Conservation (phyloP, 192 early-diverging fungal genomes). For the Coemansia sp. region DNA sequence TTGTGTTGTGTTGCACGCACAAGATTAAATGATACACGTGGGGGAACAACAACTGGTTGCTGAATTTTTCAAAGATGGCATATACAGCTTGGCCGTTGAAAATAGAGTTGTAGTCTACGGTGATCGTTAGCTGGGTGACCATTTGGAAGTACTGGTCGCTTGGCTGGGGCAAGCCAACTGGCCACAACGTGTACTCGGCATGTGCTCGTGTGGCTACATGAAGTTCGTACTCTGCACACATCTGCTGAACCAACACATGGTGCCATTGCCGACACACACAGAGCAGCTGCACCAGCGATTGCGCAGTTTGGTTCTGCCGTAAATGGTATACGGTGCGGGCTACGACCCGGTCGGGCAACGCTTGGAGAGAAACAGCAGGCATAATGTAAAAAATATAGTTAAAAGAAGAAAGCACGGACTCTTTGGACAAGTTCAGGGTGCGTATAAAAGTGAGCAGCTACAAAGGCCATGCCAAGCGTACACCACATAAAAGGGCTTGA, state of each 20-base stretch:
- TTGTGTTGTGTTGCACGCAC: background rate
- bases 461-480: background rate
- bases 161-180: constrained; percentile 3
- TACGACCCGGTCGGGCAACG: background rate
- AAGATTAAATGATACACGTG: background rate
- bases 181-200: constrained; percentile 3
- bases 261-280: constrained; percentile 1
- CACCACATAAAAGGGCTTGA: background rate
- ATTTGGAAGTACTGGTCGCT: background rate
- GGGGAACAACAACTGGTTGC: background rate
- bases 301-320: background rate
- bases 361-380: background rate
- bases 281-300: background rate
- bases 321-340: background rate
- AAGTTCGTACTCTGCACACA: background rate
- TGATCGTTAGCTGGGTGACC: constrained; percentile 1
- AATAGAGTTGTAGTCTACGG: constrained; percentile 16
- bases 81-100: constrained; percentile 20
- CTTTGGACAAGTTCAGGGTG: background rate
- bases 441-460: background rate
- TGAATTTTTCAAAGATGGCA: background rate
- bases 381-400: background rate
- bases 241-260: background rate
- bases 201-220: background rate
- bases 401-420: background rate